Evolutionary conservation across 2,329 filamentous ascomycete genomes (phyloP), one percentile per base, ranked within the genome.

Genomic region (Xylaria sp.): DNA sequence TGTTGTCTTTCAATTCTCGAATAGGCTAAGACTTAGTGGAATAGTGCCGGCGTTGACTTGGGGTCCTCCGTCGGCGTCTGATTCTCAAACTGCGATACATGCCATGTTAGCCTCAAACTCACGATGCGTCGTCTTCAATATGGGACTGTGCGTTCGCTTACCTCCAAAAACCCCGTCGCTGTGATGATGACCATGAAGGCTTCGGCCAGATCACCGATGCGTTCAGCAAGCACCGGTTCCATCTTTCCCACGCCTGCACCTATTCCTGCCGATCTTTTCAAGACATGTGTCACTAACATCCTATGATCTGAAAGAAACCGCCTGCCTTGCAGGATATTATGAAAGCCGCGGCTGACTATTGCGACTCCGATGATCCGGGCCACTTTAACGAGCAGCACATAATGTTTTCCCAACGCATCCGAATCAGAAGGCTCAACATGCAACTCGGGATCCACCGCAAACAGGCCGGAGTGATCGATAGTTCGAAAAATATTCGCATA

Each of bases 361-460:
- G 92, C 90, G 3, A 92, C 90, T 51, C 90, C 90, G 60, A 99
- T 85, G 62, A 99, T 89, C 54, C 93, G 88, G 38, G 95, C 84
- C 8, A 97, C 85, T 58, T 90, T 87, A 38, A 92, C 87, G 15
- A 99, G 87, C 6, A 99, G 84, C 50, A 88, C 85, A 77, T 96
- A 98, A 78, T 96, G 96, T 72, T 89, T 89, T 67, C 88, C 86
- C 19, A 97, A 83, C 3, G 92, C 90, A 61, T 84, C 82, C 3
- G 86, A 81, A 69, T 92, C 89, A 57, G 88, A 84, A 58, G 89
- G 85, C 69, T 92, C 87, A 61, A 94, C 87, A 63, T 96, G 93
- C 57, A 99, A 87, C 76, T 99, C 95, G 0, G 95, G 95, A 75
- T 99, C 95, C 12, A 91, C 91, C 8, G 88, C 83, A 75, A 98